Conservation (phyloP, 495 filamentous ascomycete genomes). For the Rhypophila decipiens region DNA sequence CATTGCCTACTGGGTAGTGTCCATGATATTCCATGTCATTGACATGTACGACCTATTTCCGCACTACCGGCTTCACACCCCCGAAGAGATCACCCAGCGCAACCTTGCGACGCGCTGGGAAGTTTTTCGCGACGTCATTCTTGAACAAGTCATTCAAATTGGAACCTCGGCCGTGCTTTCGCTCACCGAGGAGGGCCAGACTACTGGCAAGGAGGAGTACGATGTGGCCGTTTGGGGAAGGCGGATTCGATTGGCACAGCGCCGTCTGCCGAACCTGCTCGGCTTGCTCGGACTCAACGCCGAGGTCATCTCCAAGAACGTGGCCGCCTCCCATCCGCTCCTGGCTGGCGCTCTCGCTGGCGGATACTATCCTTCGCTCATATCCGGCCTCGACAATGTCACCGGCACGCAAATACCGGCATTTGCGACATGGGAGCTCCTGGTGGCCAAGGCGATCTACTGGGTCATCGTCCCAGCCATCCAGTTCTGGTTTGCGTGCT, state of each 20-base stretch:
- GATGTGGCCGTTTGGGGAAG: conserved; percentile 79
- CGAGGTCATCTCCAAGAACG: conserved; percentile 46
- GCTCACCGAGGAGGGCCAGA: conserved; percentile 58
- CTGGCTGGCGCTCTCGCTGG: conserved; percentile 65
- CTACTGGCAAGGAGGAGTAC: conserved; percentile 69
- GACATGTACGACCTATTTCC: conserved; percentile 77
- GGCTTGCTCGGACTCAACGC: conserved; percentile 53
- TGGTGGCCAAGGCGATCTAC: conserved; percentile 68
- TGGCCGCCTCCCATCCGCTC: conserved; percentile 51
- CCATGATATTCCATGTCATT: conserved; percentile 79
- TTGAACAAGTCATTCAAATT: conserved; percentile 87
- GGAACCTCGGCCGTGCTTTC: conserved; percentile 54
- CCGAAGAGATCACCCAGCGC: conserved; percentile 75
- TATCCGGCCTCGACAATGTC: conserved; percentile 36
- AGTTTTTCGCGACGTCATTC: conserved; percentile 76
- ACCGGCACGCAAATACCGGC: conserved; percentile 39
- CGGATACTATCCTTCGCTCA: conserved; percentile 61
- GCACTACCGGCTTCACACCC: conserved; percentile 86
- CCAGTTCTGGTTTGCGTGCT: conserved; percentile 67
- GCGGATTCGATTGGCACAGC: conserved; percentile 63
- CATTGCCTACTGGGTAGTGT: conserved; percentile 80
- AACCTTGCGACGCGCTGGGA: conserved; percentile 80
- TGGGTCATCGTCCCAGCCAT: conserved; percentile 66
- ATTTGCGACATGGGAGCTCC: conserved; percentile 70
- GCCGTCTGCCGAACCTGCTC: conserved; percentile 55